Percentiles rank a stretch among this genome's conserved stretches.
These are phyloP conservation scores for Coemansia sp. DNA, from an alignment of 192 early-diverging fungal species.

Conservation along the genomic window DNA sequence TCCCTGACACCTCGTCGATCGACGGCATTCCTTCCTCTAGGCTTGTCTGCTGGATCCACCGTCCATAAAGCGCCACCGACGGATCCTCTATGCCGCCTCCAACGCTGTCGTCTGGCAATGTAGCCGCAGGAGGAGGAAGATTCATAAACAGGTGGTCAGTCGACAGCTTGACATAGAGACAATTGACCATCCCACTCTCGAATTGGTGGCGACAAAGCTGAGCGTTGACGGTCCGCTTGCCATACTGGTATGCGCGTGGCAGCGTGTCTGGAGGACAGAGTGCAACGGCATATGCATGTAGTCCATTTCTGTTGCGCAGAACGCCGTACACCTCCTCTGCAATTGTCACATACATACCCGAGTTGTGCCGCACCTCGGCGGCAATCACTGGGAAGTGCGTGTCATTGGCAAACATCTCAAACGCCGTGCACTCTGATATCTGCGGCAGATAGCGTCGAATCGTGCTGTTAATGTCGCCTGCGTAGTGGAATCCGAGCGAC, in stretches of 20 bases:
- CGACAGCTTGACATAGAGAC: slow-evolving; percentile 59
- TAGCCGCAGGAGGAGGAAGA: slow-evolving; percentile 52
- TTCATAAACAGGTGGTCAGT: slow-evolving; percentile 65
- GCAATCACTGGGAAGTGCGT: slow-evolving; percentile 75
- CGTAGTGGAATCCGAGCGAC: slow-evolving; percentile 47
- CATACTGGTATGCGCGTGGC: slow-evolving; percentile 71
- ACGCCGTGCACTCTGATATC: slow-evolving; percentile 56
- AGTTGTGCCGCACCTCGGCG: slow-evolving; percentile 61
- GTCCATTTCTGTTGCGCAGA: slow-evolving; percentile 61
- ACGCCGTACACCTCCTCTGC: slow-evolving; percentile 60
- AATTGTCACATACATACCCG: slow-evolving; percentile 55
- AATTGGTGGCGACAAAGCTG: slow-evolving; percentile 67
- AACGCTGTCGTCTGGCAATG: slow-evolving; percentile 48
- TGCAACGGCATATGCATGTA: slow-evolving; percentile 63
- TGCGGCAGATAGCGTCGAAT: slow-evolving; percentile 35
- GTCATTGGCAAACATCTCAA: slow-evolving; percentile 68
- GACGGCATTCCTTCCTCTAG: slow-evolving; percentile 64
- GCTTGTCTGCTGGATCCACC: slow-evolving; percentile 69
- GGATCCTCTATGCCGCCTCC: slow-evolving; percentile 21
- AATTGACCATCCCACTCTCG: slow-evolving; percentile 60
- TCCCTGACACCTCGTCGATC: slow-evolving; percentile 69
- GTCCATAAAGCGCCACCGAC: slow-evolving; percentile 44
- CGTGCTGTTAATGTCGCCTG: slow-evolving; percentile 37
- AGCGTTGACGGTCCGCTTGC: slow-evolving; percentile 64
- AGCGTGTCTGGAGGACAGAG: slow-evolving; percentile 62